Percentiles rank a stretch among this genome's conserved stretches.
Conservation (phyloP, 495 filamentous ascomycete genomes). For the Podospora pseudopauciseta region DNA sequence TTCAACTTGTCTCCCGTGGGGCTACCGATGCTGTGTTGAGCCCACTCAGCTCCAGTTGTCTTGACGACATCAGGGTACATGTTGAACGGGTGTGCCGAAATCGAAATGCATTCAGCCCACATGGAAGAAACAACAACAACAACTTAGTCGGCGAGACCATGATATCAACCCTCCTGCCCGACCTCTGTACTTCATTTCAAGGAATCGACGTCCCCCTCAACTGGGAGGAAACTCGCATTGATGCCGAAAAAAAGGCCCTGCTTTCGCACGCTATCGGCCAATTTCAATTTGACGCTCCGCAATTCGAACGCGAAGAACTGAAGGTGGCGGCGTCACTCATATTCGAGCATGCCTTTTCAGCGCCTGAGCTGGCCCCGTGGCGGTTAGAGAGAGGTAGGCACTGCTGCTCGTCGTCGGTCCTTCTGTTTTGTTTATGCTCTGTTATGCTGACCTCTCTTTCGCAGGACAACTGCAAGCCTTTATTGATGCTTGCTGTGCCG, state of each 20-base stretch:
- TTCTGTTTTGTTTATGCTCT: conserved; percentile 5
- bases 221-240: conserved; percentile 45
- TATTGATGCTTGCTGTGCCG: conserved; percentile 73
- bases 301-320: conserved; percentile 84
- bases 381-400: conserved; percentile 66
- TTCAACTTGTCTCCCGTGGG: background rate
- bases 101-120: conserved; percentile 42
- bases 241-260: conserved; percentile 53
- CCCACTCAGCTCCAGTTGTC: background rate
- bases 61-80: conserved; percentile 38
- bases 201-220: conserved; percentile 44
- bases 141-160: conserved; percentile 73
- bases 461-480: conserved; percentile 69
- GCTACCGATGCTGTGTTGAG: background rate
- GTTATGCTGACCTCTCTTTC: conserved; percentile 28
- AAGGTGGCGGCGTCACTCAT: conserved; percentile 75
- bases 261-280: conserved; percentile 68
- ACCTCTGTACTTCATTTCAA: conserved; percentile 64
- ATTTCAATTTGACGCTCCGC: conserved; percentile 87
- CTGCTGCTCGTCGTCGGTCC: background rate
- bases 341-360: conserved; percentile 79
- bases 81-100: conserved; percentile 76
- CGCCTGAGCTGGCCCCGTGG: conserved; percentile 79
- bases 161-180: conserved; percentile 87
- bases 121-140: background rate